Percentiles rank a stretch among this genome's conserved stretches.
Conservation (phyloP, 2,329 filamentous ascomycete genomes). For the Aspergillus udagawae region DNA sequence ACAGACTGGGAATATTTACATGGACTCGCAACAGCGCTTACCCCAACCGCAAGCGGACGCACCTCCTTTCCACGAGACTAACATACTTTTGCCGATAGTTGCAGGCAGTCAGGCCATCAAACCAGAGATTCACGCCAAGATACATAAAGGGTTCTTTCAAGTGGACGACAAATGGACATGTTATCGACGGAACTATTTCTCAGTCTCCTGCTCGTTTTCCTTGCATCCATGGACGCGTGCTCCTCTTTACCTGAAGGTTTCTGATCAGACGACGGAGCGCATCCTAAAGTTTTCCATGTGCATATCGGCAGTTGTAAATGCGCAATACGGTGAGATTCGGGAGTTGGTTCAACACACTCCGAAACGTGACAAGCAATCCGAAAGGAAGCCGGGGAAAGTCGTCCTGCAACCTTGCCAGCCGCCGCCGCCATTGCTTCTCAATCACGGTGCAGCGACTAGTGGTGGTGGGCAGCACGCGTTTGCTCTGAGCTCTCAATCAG, state of each 20-base stretch:
- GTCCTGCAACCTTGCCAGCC: slow-evolving; percentile 64
- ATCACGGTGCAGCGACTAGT: slow-evolving; percentile 20
- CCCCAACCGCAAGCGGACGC: slow-evolving; percentile 33
- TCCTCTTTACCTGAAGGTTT: slow-evolving; percentile 56
- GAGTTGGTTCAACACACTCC: slow-evolving; percentile 88
- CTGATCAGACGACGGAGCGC: slow-evolving; percentile 46
- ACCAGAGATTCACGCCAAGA: slow-evolving; percentile 71
- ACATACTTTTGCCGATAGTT: slow-evolving; percentile 31
- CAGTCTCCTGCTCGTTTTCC: slow-evolving; percentile 73
- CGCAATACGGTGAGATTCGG: slow-evolving; percentile 69
- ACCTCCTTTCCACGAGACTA: slow-evolving; percentile 42
- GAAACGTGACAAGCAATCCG: slow-evolving; percentile 84
- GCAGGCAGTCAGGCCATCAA: slow-evolving; percentile 51
- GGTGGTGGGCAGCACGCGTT: slow-evolving; percentile 24
- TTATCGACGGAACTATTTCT: slow-evolving; percentile 88
- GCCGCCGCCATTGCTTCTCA: slow-evolving; percentile 37
- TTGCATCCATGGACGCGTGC: slow-evolving; percentile 58
- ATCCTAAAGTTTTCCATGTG: slow-evolving; percentile 77
- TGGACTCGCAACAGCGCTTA: slow-evolving; percentile 25
- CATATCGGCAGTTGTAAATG: slow-evolving; percentile 78
- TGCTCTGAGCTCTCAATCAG: slow-evolving; percentile 20
- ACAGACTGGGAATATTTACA: slow-evolving; percentile 18
- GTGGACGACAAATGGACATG: slow-evolving; percentile 84
- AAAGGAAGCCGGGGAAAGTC: slow-evolving; percentile 66
- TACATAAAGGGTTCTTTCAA: slow-evolving; percentile 86